These are phyloP conservation scores for Blastobotrys proliferans DNA, from an alignment of 1,139 yeast species.

Conservation along the genomic window DNA sequence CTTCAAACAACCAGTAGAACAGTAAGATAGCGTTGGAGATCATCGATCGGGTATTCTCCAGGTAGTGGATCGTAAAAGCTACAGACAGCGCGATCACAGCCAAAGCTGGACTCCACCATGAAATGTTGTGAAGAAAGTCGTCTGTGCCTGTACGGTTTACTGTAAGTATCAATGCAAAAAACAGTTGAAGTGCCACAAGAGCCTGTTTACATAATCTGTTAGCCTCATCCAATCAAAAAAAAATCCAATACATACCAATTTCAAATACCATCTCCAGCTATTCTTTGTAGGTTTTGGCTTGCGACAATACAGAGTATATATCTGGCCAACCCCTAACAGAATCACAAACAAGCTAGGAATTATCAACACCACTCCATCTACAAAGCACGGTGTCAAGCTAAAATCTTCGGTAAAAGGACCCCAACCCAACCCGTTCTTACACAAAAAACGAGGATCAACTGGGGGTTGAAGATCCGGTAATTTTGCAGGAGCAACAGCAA, in stretches of 20 bases:
- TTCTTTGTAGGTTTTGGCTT: constrained; percentile 32
- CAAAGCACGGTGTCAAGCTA: constrained; percentile 79
- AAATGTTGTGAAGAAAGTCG: constrained; percentile 37
- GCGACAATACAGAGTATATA: constrained; percentile 31
- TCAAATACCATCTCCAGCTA: constrained; percentile 40
- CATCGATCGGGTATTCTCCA: constrained; percentile 62
- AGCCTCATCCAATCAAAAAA: not conserved
- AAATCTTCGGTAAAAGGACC: constrained; percentile 60
- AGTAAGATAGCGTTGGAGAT: constrained; percentile 69
- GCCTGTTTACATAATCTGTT: constrained; percentile 15
- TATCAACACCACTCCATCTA: constrained; percentile 63
- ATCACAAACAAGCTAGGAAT: constrained; percentile 51
- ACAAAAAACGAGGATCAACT: constrained; percentile 23
- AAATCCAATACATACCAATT: constrained; percentile 34
- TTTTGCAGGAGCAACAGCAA: not conserved
- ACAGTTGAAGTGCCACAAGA: constrained; percentile 43
- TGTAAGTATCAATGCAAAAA: constrained; percentile 32
- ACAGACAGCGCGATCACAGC: constrained; percentile 45
- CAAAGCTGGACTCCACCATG: constrained; percentile 41
- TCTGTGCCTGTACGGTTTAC: constrained; percentile 20
- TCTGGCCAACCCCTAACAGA: constrained; percentile 48
- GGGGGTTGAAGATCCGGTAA: no score
- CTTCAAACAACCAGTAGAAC: constrained; percentile 68
- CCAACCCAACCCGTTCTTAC: constrained; percentile 63
- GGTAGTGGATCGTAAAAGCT: constrained; percentile 56